Evolutionary conservation across 2,329 filamentous ascomycete genomes (phyloP), one percentile per base, ranked within the genome.

Genomic region (Orbilia blumenaviensis): DNA sequence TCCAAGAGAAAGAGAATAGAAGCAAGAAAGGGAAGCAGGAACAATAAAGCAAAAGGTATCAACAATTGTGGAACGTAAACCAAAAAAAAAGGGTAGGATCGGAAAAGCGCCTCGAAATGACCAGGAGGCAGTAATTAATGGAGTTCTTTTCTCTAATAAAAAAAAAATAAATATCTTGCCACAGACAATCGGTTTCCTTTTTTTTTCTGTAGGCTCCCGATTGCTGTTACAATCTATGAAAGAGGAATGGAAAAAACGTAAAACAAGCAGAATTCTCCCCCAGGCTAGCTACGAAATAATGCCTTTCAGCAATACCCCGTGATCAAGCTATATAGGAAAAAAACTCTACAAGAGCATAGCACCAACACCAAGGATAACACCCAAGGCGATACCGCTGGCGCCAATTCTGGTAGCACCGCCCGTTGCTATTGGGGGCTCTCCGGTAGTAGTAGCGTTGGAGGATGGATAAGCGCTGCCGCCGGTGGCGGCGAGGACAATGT

Each of bases 401-500:
- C 63, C 63, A 21, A 72, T 6, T 16, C 18, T 34, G 27, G 18
- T 27, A 42, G 67, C 67, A 14, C 12, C 67, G 21, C 56, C 56
- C 8, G 71, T 64, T 16, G 63, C 42, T 34, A 67, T 38, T 42
- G 56, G 38, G 14, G 71, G 63, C 9, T 23, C 18, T 12, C 27
- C 8, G 2, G 68, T 58, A 21, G 52, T 10, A 12, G 21, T 61
- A 34, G 48, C 27, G 18, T 44, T 46, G 9, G 44, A 10, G 23
- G 48, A 46, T 48, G 58, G 38, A 60, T 29, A 52, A 7, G 63
- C 27, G 27, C n/a, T 10, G 14, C 10, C n/a, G 34, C 14, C 10
- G 41, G 42, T 25, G 68, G 10, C 61, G 67, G 21, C 68, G 58
- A 83, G 76, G 25, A 80, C 82, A 80, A 91, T 90, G 84, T 89